Evolutionary conservation across 306 rosid genomes (phyloP).

Genomic region (Gillenia trifoliata): DNA sequence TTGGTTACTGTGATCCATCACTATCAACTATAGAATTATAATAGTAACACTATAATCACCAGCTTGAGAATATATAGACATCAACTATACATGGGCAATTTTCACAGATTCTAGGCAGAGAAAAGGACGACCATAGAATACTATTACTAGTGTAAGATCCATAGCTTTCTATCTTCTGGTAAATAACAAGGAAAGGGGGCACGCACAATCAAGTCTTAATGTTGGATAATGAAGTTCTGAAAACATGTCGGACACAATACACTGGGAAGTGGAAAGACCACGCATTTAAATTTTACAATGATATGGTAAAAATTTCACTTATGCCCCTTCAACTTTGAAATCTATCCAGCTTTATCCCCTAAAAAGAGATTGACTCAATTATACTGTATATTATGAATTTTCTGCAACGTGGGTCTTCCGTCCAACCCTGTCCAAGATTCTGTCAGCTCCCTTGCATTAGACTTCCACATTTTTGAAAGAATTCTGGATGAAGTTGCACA

Average conservation of each 20-base stretch:
- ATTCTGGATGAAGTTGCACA: neutral
- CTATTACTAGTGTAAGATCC: neutral
- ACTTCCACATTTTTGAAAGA: neutral
- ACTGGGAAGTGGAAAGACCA: neutral
- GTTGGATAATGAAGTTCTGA: neutral
- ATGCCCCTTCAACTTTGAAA: neutral
- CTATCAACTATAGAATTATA: neutral
- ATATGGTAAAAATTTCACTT: neutral
- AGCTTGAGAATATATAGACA: neutral
- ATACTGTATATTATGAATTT: neutral
- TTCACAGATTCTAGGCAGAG: constrained; percentile 8
- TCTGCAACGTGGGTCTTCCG: neutral
- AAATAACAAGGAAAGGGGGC: neutral
- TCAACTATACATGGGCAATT: neutral
- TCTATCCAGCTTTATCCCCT: neutral
- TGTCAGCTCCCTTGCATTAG: neutral
- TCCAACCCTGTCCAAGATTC: neutral
- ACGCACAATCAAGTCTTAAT: neutral
- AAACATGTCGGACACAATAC: constrained; percentile 1
- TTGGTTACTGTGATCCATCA: constrained; percentile 3
- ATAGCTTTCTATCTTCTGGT: constrained; percentile 8
- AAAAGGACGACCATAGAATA: neutral
- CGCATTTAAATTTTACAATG: neutral
- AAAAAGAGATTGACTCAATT: neutral
- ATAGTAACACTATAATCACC: neutral